These are phyloP conservation scores for Juglanconis oblonga DNA, from an alignment of 2,329 filamentous ascomycete genomes.

Conservation along the genomic window DNA sequence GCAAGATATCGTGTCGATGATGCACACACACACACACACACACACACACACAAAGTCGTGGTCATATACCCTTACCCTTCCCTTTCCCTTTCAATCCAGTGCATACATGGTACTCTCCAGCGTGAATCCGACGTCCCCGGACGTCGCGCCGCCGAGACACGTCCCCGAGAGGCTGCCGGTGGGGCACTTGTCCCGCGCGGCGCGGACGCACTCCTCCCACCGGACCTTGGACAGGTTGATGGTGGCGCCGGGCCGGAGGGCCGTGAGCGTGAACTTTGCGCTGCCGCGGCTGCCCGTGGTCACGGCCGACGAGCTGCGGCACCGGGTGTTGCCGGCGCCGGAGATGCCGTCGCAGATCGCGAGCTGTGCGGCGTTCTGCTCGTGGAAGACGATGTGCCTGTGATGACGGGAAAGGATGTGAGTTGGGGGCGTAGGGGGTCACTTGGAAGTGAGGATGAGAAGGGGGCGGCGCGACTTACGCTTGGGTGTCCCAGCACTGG, in stretches of 20 bases:
- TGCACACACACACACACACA: background rate
- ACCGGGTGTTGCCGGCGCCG: slow-evolving; percentile 39
- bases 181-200: slow-evolving; percentile 49
- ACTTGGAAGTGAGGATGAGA: background rate
- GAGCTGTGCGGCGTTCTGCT: slow-evolving; percentile 58
- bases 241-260: slow-evolving; percentile 39
- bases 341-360: slow-evolving; percentile 58
- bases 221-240: slow-evolving; percentile 52
- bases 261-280: slow-evolving; percentile 45
- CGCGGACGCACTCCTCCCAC: slow-evolving; percentile 53
- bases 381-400: slow-evolving; percentile 45
- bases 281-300: slow-evolving; percentile 46
- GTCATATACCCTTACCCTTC: background rate
- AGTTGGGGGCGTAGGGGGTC: background rate
- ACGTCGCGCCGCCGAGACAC: slow-evolving; percentile 46
- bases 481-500: slow-evolving; percentile 38
- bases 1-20: background rate
- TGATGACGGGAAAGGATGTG: slow-evolving; percentile 11
- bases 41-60: background rate
- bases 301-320: slow-evolving; percentile 39
- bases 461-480: slow-evolving; percentile 30
- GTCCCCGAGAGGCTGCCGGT: slow-evolving; percentile 45
- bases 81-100: background rate
- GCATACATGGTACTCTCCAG: slow-evolving; percentile 27
- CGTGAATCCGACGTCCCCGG: slow-evolving; percentile 42